A percentile compares a stretch with the other conserved stretches of the same genome.
These are phyloP conservation scores for Gonium pectorale DNA, from an alignment of 139 green algal species.

Conservation along the genomic window DNA sequence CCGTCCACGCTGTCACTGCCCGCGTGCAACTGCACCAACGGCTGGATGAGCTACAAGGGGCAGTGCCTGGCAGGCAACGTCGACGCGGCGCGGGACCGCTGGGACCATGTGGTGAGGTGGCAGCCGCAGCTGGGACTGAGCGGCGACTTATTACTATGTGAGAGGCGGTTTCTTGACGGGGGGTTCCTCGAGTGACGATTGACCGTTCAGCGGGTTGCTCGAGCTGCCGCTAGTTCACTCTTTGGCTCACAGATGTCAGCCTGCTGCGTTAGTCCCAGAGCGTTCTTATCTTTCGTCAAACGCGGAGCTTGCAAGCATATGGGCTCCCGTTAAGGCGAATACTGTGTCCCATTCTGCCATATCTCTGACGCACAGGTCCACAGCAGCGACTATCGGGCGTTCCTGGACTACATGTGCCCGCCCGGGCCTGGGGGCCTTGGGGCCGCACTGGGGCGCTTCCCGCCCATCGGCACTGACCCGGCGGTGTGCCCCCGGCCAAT, in stretches of 20 bases:
- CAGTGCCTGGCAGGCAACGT: slow-evolving; percentile 48
- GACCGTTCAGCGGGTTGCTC: too few species aligned
- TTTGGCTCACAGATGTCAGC: too few species aligned
- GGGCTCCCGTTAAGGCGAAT: too few species aligned
- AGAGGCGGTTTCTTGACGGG: too few species aligned
- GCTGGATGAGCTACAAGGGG: slow-evolving; percentile 2
- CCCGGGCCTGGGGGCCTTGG: slow-evolving; percentile 20
- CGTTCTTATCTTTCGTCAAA: too few species aligned
- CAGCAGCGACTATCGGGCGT: slow-evolving; percentile 58
- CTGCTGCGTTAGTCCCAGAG: too few species aligned
- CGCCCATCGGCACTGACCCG: slow-evolving; percentile 63
- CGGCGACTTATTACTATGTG: too few species aligned
- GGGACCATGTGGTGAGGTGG: slow-evolving; percentile 31
- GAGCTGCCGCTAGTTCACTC: too few species aligned
- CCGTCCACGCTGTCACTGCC: not conserved
- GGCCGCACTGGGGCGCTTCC: slow-evolving; percentile 36
- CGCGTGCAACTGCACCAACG: slow-evolving; percentile 56
- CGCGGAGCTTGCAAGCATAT: too few species aligned
- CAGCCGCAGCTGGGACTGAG: too few species aligned
- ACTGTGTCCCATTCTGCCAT: not conserved
- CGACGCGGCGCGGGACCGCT: slow-evolving; percentile 31
- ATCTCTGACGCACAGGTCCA: slow-evolving; percentile 41
- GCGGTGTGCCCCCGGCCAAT: slow-evolving; percentile 65
- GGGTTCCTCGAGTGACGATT: too few species aligned
- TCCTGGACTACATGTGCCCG: slow-evolving; percentile 77